phyloP scores from a whole-genome alignment of 345 rosid species.

The Syzygium oleosum region DNA sequence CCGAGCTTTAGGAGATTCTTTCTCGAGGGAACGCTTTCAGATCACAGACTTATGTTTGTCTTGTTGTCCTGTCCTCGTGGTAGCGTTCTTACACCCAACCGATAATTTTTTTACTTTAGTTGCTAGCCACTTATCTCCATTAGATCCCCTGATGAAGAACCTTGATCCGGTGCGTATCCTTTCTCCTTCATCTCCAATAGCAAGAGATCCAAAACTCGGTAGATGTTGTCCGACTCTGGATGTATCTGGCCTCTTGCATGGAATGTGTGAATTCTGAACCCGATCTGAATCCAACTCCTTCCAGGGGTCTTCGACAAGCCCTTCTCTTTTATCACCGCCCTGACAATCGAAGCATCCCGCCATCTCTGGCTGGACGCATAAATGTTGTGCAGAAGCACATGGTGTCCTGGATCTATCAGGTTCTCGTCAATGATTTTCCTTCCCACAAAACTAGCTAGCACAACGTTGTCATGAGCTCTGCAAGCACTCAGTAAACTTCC shows the following conservation, averaged over 20 bases:
- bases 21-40: not conserved
- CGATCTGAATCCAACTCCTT: conserved; percentile 47
- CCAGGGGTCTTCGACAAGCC: conserved; percentile 34
- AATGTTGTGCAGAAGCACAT: conserved; percentile 30
- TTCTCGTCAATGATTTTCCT: conserved; percentile 6
- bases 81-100: not conserved
- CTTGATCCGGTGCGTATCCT: not conserved
- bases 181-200: conserved; percentile 15
- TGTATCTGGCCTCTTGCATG: conserved; percentile 16
- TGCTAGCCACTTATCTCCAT: not conserved
- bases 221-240: conserved; percentile 6
- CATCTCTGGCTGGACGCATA: conserved; percentile 33
- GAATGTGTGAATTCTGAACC: conserved; percentile 12
- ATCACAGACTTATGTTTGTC: not conserved
- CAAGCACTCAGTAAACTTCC: conserved; percentile 52
- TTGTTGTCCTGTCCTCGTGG: not conserved
- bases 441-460: conserved; percentile 17
- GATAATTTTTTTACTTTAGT: not conserved
- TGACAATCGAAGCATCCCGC: conserved; percentile 31
- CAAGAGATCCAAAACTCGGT: conserved; percentile 12
- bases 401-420: conserved; percentile 25
- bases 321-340: conserved; percentile 26
- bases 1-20: not conserved
- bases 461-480: conserved; percentile 29
- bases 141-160: not conserved